These are phyloP conservation scores for Suhomyces taliae DNA, from an alignment of 1,139 yeast genomes.

Conservation along the genomic window DNA sequence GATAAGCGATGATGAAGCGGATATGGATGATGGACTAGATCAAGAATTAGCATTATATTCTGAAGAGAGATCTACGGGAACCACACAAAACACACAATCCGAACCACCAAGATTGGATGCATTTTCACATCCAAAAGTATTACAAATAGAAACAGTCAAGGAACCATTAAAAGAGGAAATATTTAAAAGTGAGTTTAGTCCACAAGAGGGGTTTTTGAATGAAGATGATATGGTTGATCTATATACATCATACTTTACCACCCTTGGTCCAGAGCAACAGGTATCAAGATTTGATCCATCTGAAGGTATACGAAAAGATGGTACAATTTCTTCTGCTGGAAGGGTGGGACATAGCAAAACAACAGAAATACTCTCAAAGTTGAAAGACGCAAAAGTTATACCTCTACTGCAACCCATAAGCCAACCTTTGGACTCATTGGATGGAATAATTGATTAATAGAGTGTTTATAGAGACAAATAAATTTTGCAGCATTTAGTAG, in stretches of 20 bases:
- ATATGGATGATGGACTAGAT: slow-evolving; percentile 31
- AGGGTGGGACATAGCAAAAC: slow-evolving; percentile 22
- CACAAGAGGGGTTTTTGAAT: slow-evolving; percentile 30
- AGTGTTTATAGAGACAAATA: not conserved
- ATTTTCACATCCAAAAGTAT: not conserved
- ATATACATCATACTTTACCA: slow-evolving; percentile 34
- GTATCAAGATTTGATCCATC: slow-evolving; percentile 24
- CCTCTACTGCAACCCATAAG: not conserved
- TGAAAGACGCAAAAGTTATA: not conserved
- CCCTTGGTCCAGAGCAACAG: slow-evolving; percentile 21
- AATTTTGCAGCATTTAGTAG: slow-evolving; percentile 1
- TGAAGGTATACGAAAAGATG: slow-evolving; percentile 11
- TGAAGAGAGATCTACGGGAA: not conserved
- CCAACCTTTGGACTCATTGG: not conserved
- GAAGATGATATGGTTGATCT: slow-evolving; percentile 31
- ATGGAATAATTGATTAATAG: not conserved
- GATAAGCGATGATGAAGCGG: slow-evolving; percentile 16
- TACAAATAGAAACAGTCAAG: not conserved
- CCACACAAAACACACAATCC: not conserved
- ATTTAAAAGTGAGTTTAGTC: slow-evolving; percentile 15
- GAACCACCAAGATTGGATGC: not conserved
- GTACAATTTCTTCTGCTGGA: slow-evolving; percentile 6
- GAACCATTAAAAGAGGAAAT: slow-evolving; percentile 1
- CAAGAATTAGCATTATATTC: slow-evolving; percentile 21
- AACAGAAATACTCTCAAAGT: slow-evolving; percentile 8